Evolutionary conservation across 768 basidiomycete genomes (phyloP), one percentile per base, ranked within the genome.

Genomic region (Phylloporus sp.): DNA sequence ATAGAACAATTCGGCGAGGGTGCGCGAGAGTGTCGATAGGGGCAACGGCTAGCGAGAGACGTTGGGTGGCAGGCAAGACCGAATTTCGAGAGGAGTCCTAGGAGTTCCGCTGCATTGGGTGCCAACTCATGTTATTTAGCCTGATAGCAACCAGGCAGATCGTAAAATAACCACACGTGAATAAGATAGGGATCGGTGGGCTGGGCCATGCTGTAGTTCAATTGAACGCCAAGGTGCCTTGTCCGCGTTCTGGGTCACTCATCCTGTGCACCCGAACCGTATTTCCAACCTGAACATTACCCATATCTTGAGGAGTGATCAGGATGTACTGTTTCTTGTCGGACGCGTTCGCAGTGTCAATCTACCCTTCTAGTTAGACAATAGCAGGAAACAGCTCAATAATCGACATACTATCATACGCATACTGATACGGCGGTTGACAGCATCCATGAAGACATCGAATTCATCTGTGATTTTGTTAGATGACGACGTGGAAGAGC

Each of bases 401-500:
- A 45, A 47, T 34, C 36, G 22, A 65, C 81, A 16, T 50, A 91
- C 89, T 82, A 97, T 88, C 89, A 95, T 93, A 70, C 84, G 90
- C 86, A 95, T 97, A 54, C 89, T 89, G 62, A 95, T 88, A 42
- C 86, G 84, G 18, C 97, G 83, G 67, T 91, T 92, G 52, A 92
- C 85, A 22, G 90, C 90, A 64, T 95, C 92, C 91, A 98, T 93
- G 76, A 95, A 97, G 11, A 97, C 95, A 60, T 98, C 95, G 65
- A 97, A 99, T 67, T 99, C 97, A 62, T 99, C 97, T 84, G 55
- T 15, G 6, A 32, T 2, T 9, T 38, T 39, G 55, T 68, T 31
- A 68, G 58, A 47, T 27, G 8, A 45, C 20, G 7, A 23, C 22
- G 7, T 23, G 16, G 11, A 4, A 16, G 4, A 34, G 44, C 18